Evolutionary conservation across 2,329 filamentous ascomycete genomes (phyloP).

Genomic region (Beauveria scarabaeidicola): DNA sequence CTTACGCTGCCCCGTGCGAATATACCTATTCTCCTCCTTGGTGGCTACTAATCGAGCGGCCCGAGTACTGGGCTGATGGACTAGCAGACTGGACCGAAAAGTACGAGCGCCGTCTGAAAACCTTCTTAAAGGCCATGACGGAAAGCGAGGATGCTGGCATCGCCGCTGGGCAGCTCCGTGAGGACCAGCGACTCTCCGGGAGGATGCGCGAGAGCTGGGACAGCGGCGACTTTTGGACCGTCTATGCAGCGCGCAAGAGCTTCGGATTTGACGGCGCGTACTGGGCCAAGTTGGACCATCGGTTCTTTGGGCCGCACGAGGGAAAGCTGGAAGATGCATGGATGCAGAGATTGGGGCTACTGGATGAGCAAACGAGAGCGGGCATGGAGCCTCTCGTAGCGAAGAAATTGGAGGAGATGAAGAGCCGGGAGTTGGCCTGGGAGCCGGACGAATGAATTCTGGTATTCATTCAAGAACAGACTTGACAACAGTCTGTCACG

Average conservation of each 20-base stretch:
- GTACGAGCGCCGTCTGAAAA: background rate
- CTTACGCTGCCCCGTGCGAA: background rate
- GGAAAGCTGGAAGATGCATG: background rate
- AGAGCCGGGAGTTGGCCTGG: background rate
- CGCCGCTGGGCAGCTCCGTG: background rate
- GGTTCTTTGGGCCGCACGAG: background rate
- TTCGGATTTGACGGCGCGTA: background rate
- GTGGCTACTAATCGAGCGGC: slow-evolving; percentile 2
- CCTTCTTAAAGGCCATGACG: background rate
- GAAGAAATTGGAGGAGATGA: background rate
- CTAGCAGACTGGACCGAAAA: background rate
- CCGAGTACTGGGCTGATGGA: background rate
- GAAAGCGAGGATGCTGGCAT: background rate
- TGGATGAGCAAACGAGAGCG: background rate
- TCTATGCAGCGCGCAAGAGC: background rate
- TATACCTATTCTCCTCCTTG: background rate
- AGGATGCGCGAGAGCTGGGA: background rate
- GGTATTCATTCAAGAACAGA: too few species aligned
- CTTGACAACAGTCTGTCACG: too few species aligned
- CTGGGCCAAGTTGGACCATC: background rate
- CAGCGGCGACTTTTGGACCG: background rate
- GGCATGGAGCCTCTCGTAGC: background rate
- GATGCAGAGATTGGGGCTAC: background rate
- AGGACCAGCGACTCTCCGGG: background rate
- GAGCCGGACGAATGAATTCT: slow-evolving; percentile 48